These are phyloP conservation scores for Curvularia spicifera DNA, from an alignment of 2,329 filamentous ascomycete species.

Conservation along the genomic window DNA sequence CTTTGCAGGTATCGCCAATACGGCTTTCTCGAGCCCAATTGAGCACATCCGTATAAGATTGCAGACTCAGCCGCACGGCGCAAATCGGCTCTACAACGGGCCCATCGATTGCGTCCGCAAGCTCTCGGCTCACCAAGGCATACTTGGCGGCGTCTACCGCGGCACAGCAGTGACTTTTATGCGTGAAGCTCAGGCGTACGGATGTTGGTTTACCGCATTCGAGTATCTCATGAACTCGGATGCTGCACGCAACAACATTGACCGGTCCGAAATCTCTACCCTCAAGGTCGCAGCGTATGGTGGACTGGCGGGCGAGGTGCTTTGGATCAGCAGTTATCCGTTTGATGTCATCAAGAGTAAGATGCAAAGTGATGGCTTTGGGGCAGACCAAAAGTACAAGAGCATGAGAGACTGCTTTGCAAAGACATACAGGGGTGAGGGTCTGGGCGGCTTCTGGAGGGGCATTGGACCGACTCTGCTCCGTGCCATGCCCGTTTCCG, in stretches of 20 bases:
- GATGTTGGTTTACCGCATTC: conserved; percentile 92
- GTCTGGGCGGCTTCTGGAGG: conserved; percentile 88
- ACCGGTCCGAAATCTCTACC: conserved; percentile 77
- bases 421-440: conserved; percentile 79
- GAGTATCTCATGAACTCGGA: conserved; percentile 96
- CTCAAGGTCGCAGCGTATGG: conserved; percentile 92
- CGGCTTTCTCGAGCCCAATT: conserved; percentile 85
- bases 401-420: conserved; percentile 89
- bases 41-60: conserved; percentile 96
- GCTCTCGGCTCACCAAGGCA: conserved; percentile 71
- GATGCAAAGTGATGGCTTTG: conserved; percentile 98
- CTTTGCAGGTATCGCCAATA: conserved; percentile 91
- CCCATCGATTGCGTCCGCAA: conserved; percentile 91
- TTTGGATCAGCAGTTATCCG: conserved; percentile 94
- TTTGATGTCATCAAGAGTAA: conserved; percentile 99
- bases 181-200: conserved; percentile 93
- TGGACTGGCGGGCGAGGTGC: conserved; percentile 87
- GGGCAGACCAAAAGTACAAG: conserved; percentile 71
- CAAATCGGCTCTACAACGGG: conserved; percentile 76
- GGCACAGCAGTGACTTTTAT: conserved; percentile 84
- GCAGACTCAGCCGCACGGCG: conserved; percentile 93
- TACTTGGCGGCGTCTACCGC: conserved; percentile 79
- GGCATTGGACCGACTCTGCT: conserved; percentile 88
- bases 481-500: conserved; percentile 95
- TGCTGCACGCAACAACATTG: conserved; percentile 75